Evolutionary conservation across 495 filamentous ascomycete species (phyloP).

Genomic region (Tuber indicum): DNA sequence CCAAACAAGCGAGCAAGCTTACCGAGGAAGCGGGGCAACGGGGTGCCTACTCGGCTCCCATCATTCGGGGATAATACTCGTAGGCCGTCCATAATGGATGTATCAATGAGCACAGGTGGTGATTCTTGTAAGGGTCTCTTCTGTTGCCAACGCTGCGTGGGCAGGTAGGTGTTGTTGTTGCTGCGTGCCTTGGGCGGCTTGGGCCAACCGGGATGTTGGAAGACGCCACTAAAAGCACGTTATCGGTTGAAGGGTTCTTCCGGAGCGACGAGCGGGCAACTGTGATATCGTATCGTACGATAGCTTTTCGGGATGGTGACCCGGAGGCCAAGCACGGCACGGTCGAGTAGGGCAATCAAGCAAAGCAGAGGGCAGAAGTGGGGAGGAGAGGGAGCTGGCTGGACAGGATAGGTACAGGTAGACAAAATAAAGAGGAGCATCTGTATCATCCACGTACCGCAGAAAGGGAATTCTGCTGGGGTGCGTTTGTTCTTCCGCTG

Average conservation of each 20-base stretch:
- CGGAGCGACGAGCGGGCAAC: background rate
- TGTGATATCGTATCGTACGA: background rate
- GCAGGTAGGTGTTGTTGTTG: constrained; percentile 10
- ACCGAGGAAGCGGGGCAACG: constrained; percentile 30
- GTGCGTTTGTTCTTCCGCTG: background rate
- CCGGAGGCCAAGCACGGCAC: background rate
- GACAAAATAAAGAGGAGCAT: background rate
- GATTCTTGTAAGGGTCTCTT: background rate
- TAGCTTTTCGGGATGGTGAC: background rate
- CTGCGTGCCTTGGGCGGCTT: background rate
- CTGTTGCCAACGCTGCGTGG: constrained; percentile 6
- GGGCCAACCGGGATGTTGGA: constrained; percentile 26
- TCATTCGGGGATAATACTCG: constrained; percentile 2
- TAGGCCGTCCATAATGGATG: background rate
- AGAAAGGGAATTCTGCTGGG: background rate
- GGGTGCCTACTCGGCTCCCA: constrained; percentile 22
- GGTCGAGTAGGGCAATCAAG: background rate
- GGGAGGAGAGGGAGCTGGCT: background rate
- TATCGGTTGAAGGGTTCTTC: background rate
- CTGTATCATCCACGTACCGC: too few relatives aligned
- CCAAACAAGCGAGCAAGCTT: background rate
- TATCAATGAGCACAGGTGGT: background rate
- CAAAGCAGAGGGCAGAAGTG: background rate
- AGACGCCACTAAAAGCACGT: constrained; percentile 31
- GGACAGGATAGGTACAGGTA: background rate